phyloP scores from a whole-genome alignment of 1,284 basidiomycete species.

The Ustilago trichophora region DNA sequence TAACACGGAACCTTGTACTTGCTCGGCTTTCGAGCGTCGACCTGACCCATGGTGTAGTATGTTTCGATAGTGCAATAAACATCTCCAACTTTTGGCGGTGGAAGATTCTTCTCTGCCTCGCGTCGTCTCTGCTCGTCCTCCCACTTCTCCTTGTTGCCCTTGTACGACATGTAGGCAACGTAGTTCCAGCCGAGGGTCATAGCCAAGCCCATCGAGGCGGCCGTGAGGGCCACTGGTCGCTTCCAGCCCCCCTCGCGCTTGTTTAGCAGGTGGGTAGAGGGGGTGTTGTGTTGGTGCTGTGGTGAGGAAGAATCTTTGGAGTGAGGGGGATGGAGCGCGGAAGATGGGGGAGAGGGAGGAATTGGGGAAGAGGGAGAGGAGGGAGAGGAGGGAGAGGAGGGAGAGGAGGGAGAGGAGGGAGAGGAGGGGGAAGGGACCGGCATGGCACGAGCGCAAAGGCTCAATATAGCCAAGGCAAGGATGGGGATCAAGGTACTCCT shows the following conservation, averaged over 20 bases:
- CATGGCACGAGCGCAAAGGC: conserved; percentile 20
- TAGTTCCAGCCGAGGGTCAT: conserved; percentile 37
- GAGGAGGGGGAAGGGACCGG: no score
- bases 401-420: not conserved
- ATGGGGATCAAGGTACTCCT: conserved; percentile 5
- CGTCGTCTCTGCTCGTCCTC: not conserved
- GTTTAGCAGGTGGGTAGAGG: no score
- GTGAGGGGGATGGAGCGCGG: not conserved
- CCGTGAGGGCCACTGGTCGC: conserved; percentile 13
- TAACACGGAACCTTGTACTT: conserved; percentile 16
- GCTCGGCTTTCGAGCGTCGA: conserved; percentile 14
- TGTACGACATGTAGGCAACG: conserved; percentile 16
- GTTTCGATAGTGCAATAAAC: conserved; percentile 19
- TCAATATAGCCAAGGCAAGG: conserved; percentile 2
- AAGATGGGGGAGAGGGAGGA: not conserved
- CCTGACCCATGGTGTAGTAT: conserved; percentile 24
- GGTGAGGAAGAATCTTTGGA: not conserved
- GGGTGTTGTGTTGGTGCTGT: no score
- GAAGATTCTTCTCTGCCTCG: conserved; percentile 12
- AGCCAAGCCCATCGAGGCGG: conserved; percentile 4
- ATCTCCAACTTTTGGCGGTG: conserved; percentile 25
- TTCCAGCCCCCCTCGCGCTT: conserved; percentile 22
- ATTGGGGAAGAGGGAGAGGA: not conserved
- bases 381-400: not conserved
- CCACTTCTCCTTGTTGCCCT: conserved; percentile 10